Conservation (phyloP, 176 grass and related monocot genomes). For the Musa schizocarpa region DNA sequence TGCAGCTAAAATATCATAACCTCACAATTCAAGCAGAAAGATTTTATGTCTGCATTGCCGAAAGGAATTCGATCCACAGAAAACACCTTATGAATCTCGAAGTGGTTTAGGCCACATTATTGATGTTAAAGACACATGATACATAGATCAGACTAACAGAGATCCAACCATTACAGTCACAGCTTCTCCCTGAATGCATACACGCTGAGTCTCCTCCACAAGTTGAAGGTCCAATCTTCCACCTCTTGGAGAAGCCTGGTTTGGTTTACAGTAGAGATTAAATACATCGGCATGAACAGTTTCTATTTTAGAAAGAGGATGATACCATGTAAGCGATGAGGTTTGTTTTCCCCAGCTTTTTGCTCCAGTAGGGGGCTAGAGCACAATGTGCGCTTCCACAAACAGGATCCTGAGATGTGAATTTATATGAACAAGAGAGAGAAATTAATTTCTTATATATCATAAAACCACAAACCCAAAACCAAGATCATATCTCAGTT, state of each 20-base stretch:
- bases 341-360: constrained; percentile 53
- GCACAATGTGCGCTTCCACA: constrained; percentile 59
- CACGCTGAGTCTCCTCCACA: constrained; percentile 34
- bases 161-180: constrained; percentile 54
- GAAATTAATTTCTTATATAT: too few species aligned
- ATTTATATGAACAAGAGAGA: neutral
- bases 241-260: constrained; percentile 53
- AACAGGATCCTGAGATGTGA: constrained; percentile 51
- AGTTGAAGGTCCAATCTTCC: constrained; percentile 49
- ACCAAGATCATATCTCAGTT: too few species aligned
- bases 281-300: neutral
- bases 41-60: too few species aligned
- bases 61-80: too few species aligned
- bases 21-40: too few species aligned
- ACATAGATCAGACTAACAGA: constrained; percentile 24
- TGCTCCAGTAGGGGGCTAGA: constrained; percentile 60
- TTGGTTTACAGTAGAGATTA: neutral
- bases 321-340: constrained; percentile 53
- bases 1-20: too few species aligned
- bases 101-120: too few species aligned
- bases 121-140: too few species aligned
- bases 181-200: constrained; percentile 61
- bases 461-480: too few species aligned
- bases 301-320: neutral
- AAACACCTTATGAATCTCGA: too few species aligned